Evolutionary conservation across 2,329 filamentous ascomycete species (phyloP).

Genomic region (Xylariaceae sp.): DNA sequence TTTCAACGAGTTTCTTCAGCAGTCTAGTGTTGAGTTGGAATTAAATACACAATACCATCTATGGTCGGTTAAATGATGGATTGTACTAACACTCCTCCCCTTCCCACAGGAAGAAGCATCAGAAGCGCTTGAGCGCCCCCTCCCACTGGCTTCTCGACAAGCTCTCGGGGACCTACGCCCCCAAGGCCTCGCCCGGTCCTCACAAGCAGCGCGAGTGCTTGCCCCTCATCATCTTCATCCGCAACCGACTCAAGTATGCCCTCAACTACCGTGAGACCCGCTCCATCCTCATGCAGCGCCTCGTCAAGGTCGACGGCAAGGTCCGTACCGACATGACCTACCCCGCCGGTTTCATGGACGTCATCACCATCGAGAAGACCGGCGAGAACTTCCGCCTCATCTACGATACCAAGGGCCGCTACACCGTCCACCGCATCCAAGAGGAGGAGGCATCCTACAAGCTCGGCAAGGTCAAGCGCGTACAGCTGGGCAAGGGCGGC

Average conservation of each 20-base stretch:
- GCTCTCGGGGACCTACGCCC: constrained; percentile 84
- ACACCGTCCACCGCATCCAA: constrained; percentile 99
- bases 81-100: constrained; percentile 27
- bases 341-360: constrained; percentile 98
- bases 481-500: constrained; percentile 98
- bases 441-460: constrained; percentile 99
- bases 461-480: constrained; percentile 99
- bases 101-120: constrained; percentile 85
- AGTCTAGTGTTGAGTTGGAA: background rate
- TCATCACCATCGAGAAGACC: constrained; percentile 99
- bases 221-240: constrained; percentile 97
- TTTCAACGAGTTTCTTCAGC: background rate
- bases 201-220: constrained; percentile 99
- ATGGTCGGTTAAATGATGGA: background rate
- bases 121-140: constrained; percentile 98
- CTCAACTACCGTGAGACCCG: constrained; percentile 98
- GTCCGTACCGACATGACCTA: constrained; percentile 98
- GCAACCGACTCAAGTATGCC: constrained; percentile 97
- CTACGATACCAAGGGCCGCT: constrained; percentile 99
- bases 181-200: constrained; percentile 74
- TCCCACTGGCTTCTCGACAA: constrained; percentile 99
- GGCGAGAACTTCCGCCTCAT: constrained; percentile 99
- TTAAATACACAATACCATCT: too few relatives aligned
- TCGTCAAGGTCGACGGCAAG: constrained; percentile 99
- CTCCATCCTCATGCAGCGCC: constrained; percentile 98